Base-by-base conservation (phyloP, 163 green algal species). In the Chlorella variabilis region DNA sequence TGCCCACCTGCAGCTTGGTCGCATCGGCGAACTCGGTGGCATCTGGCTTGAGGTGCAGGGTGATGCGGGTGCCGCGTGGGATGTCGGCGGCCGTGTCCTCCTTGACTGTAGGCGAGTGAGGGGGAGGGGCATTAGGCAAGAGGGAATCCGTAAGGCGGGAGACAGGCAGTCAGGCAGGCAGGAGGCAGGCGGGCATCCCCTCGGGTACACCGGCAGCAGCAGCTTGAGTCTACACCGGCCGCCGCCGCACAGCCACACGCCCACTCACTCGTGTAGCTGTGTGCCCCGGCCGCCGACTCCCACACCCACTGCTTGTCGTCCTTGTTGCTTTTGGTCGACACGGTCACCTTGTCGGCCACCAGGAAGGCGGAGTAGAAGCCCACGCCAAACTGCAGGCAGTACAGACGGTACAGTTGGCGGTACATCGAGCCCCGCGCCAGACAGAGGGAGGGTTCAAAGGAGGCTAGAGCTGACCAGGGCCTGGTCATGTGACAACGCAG, bases 291-390 rank as follows among this genome's bases (percentile, higher is more conserved):
- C 20, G 81, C 66, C 25, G 89, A 92, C 89, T 98, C 92, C 97
- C 97, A 99, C 75, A 90, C 58, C 94, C 94, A 99, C 86, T 95
- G 88, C 71, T 87, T 84, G 51, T 85, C 83, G 42, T 94, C 94
- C 17, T 75, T 65, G 65, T 91, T 87, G 85, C 79, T 90, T 86
- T 96, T 95, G 75, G 91, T 97, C 86, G 95, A 79, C 66, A 99
- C 97, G 0, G 69, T 92, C 7, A 98, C 95, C 73, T 91, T 95
- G 88, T 97, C 93, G 25, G 93, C 90, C 20, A 98, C 95, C 61
- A 98, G 88, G 90, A 97, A 99, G n/a, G 95, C 92, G 0, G 93
- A 98, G 90, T 99, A 99, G 89, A 99, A 99, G 71, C 97, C 97
- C 15, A 99, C 97, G 74, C 97, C 97, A 93, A 99, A 99, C 89